phyloP scores from a whole-genome alignment of 1,139 yeast genomes.

The Yamadazyma sp. region DNA sequence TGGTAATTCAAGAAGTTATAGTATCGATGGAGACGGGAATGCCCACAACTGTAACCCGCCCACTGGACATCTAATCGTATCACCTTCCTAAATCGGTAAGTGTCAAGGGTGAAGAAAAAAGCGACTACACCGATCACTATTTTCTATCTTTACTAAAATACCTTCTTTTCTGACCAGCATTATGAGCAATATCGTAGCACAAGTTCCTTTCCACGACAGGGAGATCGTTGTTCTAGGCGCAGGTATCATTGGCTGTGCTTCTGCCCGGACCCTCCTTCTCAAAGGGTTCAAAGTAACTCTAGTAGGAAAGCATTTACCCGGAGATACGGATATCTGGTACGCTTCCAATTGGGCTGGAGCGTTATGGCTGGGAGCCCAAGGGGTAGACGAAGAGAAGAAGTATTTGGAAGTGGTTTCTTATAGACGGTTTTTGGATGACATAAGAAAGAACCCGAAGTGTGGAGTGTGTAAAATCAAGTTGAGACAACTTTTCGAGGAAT shows the following conservation, averaged over 20 bases:
- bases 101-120: too few species aligned
- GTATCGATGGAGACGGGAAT: slow-evolving; percentile 34
- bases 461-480: neutral
- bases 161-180: too few species aligned
- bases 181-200: neutral
- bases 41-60: slow-evolving; percentile 30
- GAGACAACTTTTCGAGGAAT: neutral
- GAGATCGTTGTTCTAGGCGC: neutral
- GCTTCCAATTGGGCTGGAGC: slow-evolving; percentile 1
- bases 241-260: neutral
- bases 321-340: slow-evolving; percentile 1
- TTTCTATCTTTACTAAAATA: too few species aligned
- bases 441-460: neutral
- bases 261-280: neutral
- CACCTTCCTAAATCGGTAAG: neutral
- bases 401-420: neutral
- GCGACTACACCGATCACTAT: too few species aligned
- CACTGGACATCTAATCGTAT: neutral
- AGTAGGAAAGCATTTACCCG: neutral
- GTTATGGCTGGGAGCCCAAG: neutral
- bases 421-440: neutral
- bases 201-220: neutral
- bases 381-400: neutral
- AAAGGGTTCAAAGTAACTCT: neutral
- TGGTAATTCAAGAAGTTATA: slow-evolving; percentile 34